Evolutionary conservation across 1,284 basidiomycete genomes (phyloP), one percentile per base, ranked within the genome.

Genomic region (Wallemia ichthyophaga): DNA sequence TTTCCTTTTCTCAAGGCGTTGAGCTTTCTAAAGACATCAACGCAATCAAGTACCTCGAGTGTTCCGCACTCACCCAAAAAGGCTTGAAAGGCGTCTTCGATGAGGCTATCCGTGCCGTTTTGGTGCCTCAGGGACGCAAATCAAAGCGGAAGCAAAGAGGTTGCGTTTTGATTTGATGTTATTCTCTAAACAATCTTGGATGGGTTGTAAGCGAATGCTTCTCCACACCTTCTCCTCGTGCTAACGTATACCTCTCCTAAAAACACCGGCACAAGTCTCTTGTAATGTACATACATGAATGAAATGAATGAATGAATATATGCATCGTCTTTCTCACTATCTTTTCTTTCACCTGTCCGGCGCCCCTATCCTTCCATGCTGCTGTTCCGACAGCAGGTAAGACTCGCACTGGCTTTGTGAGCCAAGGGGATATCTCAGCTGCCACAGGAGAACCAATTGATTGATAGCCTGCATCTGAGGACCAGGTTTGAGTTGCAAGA

Each of bases 51-150:
- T 98, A 96, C 69, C 73, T 96, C 61, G 92, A 98, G 71, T 96
- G 92, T 70, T 94, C 88, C 25, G 94, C 94, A 53, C 74, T 98
- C 66, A 96, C 94, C 56, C 94, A 98, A 75, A 92, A 95, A 72
- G 91, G 88, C 24, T 72, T 95, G 66, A 57, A 61, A 79, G 87
- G 82, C 56, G 89, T 95, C 55, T 95, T 95, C 69, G 91, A 95
- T 69, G 89, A 95, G 71, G 88, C 88, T 28, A 94, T 94, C 67
- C 80, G 88, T 23, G 71, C 70, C 25, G 71, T 73, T 59, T 65
- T 73, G 17, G 68, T 68, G 0, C 71, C 72, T 5, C 65, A 67
- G 53, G 64, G 67, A 13, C 65, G 65, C 60, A 63, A 69, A 53
- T 65, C 66, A 63, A 62, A 63, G 57, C 63, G 64, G 58, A 66